A percentile compares a stretch with the other conserved stretches of the same genome.
These are phyloP conservation scores for Chlamydomonas eustigma DNA, from an alignment of 139 green algal species.

Conservation along the genomic window DNA sequence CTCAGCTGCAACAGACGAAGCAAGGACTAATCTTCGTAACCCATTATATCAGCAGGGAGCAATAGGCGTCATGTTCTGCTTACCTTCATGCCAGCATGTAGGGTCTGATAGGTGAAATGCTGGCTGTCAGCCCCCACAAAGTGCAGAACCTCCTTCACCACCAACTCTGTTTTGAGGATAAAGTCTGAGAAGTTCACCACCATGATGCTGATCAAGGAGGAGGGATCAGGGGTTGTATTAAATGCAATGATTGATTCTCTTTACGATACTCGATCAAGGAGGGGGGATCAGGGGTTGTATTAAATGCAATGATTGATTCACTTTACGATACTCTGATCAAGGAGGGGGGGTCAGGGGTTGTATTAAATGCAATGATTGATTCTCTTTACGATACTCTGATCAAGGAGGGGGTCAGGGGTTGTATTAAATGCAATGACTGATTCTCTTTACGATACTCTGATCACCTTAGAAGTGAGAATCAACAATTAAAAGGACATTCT, in stretches of 20 bases:
- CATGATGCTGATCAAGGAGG: slow-evolving; percentile 52
- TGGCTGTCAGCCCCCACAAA: slow-evolving; percentile 61
- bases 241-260: not conserved
- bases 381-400: not conserved
- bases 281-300: not conserved
- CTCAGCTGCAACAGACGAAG: no score
- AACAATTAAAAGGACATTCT: not conserved
- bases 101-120: slow-evolving; percentile 17
- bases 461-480: not conserved
- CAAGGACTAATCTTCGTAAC: no score
- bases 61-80: slow-evolving; percentile 16
- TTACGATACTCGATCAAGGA: not conserved
- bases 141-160: slow-evolving; percentile 44
- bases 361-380: not conserved
- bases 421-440: not conserved
- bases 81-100: slow-evolving; percentile 52
- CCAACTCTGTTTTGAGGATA: slow-evolving; percentile 38
- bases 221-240: not conserved
- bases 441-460: not conserved
- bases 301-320: not conserved
- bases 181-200: slow-evolving; percentile 72
- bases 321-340: slow-evolving; percentile 42
- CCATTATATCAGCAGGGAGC: slow-evolving; percentile 29
- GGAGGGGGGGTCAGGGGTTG: not conserved
- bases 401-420: not conserved